A percentile compares a stretch with the other conserved stretches of the same genome.
These are phyloP conservation scores for Pleochaeta shiraiana DNA, from an alignment of 2,329 filamentous ascomycete species.

Conservation along the genomic window DNA sequence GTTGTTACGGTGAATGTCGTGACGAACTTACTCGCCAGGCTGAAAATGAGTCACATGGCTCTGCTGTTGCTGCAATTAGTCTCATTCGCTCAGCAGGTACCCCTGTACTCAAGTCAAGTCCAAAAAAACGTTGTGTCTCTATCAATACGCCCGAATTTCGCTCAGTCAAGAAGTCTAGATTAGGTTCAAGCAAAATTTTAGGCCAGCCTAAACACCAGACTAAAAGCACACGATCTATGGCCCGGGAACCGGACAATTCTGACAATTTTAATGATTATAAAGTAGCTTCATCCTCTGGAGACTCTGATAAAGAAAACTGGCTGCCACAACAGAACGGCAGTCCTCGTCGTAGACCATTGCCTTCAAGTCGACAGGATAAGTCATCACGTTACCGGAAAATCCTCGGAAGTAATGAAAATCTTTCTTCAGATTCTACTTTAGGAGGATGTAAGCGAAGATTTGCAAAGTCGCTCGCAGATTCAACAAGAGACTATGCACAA, in stretches of 20 bases:
- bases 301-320: slow-evolving; percentile 96
- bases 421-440: slow-evolving; percentile 12
- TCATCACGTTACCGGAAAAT: slow-evolving; percentile 9
- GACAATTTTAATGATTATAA: slow-evolving; percentile 18
- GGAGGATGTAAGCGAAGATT: slow-evolving; percentile 11
- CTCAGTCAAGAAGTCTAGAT: slow-evolving; percentile 35
- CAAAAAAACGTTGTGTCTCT: slow-evolving; percentile 39
- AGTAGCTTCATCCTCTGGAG: slow-evolving; percentile 33
- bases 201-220: slow-evolving; percentile 40
- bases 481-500: slow-evolving; percentile 29
- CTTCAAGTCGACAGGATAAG: slow-evolving; percentile 14
- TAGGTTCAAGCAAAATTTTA: slow-evolving; percentile 34
- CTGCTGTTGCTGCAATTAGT: slow-evolving; percentile 61
- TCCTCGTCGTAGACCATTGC: slow-evolving; percentile 18
- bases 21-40: slow-evolving; percentile 64
- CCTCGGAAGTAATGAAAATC: slow-evolving; percentile 14
- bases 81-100: slow-evolving; percentile 52
- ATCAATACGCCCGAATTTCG: slow-evolving; percentile 14
- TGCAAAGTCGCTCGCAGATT: slow-evolving; percentile 20
- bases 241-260: slow-evolving; percentile 10
- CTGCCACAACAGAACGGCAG: slow-evolving; percentile 29
- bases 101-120: slow-evolving; percentile 28
- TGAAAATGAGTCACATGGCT: slow-evolving; percentile 59
- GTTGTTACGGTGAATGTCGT: slow-evolving; percentile 59
- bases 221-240: slow-evolving; percentile 12